phyloP scores from a whole-genome alignment of 768 basidiomycete genomes.

The Paxillus rubicundulus region DNA sequence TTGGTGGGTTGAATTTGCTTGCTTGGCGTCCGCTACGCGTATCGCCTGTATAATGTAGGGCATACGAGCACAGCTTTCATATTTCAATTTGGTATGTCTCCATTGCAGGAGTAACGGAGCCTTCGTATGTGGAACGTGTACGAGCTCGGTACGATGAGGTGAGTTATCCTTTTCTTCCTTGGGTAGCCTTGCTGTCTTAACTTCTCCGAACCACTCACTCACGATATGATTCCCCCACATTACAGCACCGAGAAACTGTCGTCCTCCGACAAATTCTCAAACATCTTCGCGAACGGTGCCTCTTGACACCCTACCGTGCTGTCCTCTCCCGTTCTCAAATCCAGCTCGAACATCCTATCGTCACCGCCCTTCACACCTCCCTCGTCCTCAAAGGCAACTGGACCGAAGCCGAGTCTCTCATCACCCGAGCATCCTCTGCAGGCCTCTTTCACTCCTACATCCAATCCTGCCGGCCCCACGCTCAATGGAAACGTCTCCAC shows the following conservation, averaged over 20 bases:
- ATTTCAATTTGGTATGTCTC: constrained; percentile 77
- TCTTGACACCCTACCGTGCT: constrained; percentile 61
- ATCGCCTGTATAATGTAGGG: constrained; percentile 37
- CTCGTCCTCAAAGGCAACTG: constrained; percentile 70
- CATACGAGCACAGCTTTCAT: constrained; percentile 71
- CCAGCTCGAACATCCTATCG: constrained; percentile 65
- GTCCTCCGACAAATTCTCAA: constrained; percentile 70
- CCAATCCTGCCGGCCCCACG: constrained; percentile 52
- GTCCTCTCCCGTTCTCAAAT: constrained; percentile 55
- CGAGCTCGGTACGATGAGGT: constrained; percentile 62
- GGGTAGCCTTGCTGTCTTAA: not conserved
- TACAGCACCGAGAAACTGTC: constrained; percentile 62
- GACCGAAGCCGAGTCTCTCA: constrained; percentile 51
- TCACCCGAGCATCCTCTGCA: constrained; percentile 47
- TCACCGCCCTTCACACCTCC: constrained; percentile 60
- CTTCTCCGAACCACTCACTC: not conserved
- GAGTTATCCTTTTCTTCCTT: constrained; percentile 14
- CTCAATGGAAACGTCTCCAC: constrained; percentile 57
- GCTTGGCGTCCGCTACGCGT: not conserved
- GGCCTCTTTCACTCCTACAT: constrained; percentile 65
- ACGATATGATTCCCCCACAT: not conserved
- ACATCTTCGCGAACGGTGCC: constrained; percentile 72
- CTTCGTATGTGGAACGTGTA: constrained; percentile 54
- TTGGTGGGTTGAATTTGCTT: not conserved
- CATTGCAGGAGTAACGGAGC: constrained; percentile 57